Conservation (phyloP, 2,329 filamentous ascomycete species). For the Colletotrichum horii region DNA sequence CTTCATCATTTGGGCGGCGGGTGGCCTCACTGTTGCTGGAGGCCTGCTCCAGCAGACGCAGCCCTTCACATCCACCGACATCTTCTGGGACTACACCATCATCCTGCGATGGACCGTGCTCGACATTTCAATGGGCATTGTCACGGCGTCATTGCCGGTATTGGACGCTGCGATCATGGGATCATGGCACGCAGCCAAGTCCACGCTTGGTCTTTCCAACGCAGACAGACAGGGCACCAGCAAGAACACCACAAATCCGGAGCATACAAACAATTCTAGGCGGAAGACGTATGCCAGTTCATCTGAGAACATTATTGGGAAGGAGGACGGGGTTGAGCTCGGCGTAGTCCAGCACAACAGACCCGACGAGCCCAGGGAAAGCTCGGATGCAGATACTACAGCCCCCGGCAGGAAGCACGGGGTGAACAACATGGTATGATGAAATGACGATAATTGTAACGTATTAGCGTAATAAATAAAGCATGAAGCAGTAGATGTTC, state of each 20-base stretch:
- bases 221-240: not conserved
- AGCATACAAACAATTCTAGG: not conserved
- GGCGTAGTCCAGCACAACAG: not conserved
- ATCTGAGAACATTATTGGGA: not conserved
- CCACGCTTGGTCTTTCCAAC: not conserved
- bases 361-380: not conserved
- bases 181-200: slow-evolving; percentile 11
- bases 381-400: not conserved
- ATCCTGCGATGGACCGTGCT: slow-evolving; percentile 29
- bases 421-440: slow-evolving; percentile 1
- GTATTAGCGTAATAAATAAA: not conserved
- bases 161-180: slow-evolving; percentile 27
- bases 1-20: slow-evolving; percentile 33
- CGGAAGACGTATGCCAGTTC: not conserved
- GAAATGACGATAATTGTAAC: not conserved
- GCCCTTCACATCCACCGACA: not conserved
- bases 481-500: not conserved
- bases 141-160: slow-evolving; percentile 33
- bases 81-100: slow-evolving; percentile 24
- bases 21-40: slow-evolving; percentile 29
- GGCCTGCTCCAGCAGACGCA: slow-evolving; percentile 29
- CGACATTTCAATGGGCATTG: slow-evolving; percentile 31
- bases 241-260: not conserved
- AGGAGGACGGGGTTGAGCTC: slow-evolving; percentile 7
- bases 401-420: not conserved